These are phyloP conservation scores for Diaporthe sp. DNA, from an alignment of 2,329 filamentous ascomycete genomes.

Conservation along the genomic window DNA sequence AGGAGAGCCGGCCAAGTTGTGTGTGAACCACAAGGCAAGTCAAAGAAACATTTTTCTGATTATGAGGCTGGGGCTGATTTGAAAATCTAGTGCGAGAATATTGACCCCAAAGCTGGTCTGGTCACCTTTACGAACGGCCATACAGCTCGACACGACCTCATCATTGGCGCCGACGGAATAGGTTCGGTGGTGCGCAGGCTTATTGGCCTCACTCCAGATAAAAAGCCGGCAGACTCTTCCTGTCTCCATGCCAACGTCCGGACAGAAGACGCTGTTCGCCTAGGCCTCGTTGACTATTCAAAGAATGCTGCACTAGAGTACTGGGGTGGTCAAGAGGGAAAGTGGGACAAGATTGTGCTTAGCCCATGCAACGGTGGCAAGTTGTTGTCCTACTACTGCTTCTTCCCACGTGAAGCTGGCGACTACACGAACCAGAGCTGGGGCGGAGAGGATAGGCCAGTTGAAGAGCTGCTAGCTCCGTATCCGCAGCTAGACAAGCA, in stretches of 20 bases:
- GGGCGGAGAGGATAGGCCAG: conserved; percentile 65
- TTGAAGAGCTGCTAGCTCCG: conserved; percentile 72
- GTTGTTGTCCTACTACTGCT: conserved; percentile 78
- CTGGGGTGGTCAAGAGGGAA: conserved; percentile 76
- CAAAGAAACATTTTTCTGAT: neutral
- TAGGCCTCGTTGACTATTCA: conserved; percentile 75
- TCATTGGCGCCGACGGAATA: conserved; percentile 77
- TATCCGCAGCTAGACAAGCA: conserved; percentile 72
- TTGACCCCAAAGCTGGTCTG: conserved; percentile 65
- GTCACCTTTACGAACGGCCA: conserved; percentile 69
- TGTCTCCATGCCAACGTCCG: conserved; percentile 76
- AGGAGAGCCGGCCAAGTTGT: conserved; percentile 52
- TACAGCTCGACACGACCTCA: conserved; percentile 67
- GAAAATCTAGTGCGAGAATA: conserved; percentile 56
- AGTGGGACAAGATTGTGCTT: conserved; percentile 79
- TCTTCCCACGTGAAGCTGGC: conserved; percentile 72
- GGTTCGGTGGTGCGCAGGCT: conserved; percentile 74
- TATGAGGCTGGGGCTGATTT: neutral
- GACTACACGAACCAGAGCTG: conserved; percentile 74
- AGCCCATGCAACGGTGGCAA: conserved; percentile 77
- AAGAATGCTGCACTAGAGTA: conserved; percentile 74
- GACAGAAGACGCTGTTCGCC: conserved; percentile 70
- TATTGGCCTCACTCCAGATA: conserved; percentile 73
- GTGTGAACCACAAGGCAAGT: conserved; percentile 69
- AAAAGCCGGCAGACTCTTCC: conserved; percentile 70